Conservation (phyloP, 805 yeast genomes). For the Cyberlindnera petersonii region DNA sequence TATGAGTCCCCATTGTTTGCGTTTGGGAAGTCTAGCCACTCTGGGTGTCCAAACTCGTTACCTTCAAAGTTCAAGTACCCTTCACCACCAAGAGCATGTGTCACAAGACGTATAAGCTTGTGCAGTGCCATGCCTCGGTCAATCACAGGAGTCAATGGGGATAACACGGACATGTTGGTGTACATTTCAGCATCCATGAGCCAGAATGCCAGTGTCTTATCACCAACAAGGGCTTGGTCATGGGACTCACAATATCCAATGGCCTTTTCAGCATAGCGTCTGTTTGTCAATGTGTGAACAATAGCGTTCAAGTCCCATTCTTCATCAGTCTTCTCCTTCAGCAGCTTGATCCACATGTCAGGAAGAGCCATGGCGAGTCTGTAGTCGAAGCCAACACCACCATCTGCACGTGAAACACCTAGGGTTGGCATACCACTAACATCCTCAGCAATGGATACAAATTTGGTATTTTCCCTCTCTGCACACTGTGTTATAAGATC, state of each 20-base stretch:
- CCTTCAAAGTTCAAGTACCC: conserved; percentile 96
- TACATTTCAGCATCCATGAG: conserved; percentile 98
- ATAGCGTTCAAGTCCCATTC: conserved; percentile 88
- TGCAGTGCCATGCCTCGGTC: conserved; percentile 91
- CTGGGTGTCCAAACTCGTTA: conserved; percentile 98
- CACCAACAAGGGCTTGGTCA: conserved; percentile 97
- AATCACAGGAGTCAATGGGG: conserved; percentile 69
- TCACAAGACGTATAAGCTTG: conserved; percentile 82
- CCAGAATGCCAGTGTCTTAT: conserved; percentile 96
- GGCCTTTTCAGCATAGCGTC: conserved; percentile 85
- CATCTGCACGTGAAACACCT: conserved; percentile 65
- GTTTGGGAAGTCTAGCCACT: conserved; percentile 97
- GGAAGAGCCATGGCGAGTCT: conserved; percentile 96
- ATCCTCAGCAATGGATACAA: conserved; percentile 89
- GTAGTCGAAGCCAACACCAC: conserved; percentile 94
- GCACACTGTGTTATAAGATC: conserved; percentile 58
- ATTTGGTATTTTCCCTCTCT: conserved; percentile 39
- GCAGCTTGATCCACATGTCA: conserved; percentile 96
- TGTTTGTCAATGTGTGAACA: conserved; percentile 76
- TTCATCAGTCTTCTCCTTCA: conserved; percentile 81
- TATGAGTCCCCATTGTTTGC: conserved; percentile 82
- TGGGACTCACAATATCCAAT: conserved; percentile 93
- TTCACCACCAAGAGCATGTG: conserved; percentile 94
- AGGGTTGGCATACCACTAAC: conserved; percentile 97
- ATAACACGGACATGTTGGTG: conserved; percentile 81